Evolutionary conservation across 2,329 filamentous ascomycete species (phyloP), one percentile per base, ranked within the genome.

Genomic region (Monosporascus sp.): DNA sequence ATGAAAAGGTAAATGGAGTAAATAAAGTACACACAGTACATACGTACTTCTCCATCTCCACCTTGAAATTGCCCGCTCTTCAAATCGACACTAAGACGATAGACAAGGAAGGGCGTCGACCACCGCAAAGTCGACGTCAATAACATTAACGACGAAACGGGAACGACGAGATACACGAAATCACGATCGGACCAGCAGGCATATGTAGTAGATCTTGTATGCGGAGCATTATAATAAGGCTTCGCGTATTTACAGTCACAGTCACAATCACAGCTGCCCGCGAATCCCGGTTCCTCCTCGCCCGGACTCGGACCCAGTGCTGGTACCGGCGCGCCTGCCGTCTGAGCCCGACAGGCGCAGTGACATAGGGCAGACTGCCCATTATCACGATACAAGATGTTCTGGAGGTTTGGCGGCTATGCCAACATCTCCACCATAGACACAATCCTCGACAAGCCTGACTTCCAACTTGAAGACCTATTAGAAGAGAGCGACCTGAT

Each of bases 321-420:
- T 54, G 55, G 56, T 59, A 45, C 47, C 56, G 57, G 39, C 39
- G 22, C 31, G 9, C 31, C 11, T 5, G 31, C 39, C 6, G 39
- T 42, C 11, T 34, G 31, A 34, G 39, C n/a, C 51, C 49, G 51
- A 46, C 55, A 56, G 58, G 62, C 42, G 54, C 61, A 53, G 56
- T 58, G 57, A 58, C 59, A 54, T 57, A 60, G 60, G 58, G 56
- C 50, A 27, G 46, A 44, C 47, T 34, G 54, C 54, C 52, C 46
- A 41, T n/a, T 14, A 60, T 51, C 47, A 53, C 50, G 49, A 58
- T 70, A 68, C 85, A 93, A 73, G 78, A 99, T 99, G 94, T 99
- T 99, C 76, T 99, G 94, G 94, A 88, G 93, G 76, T 99, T 97
- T 81, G 93, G 94, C 81, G 91, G 91, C 69, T 97, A 97, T 81